These are phyloP conservation scores for Cladosporium phlei DNA, from an alignment of 2,329 filamentous ascomycete genomes.

Conservation along the genomic window DNA sequence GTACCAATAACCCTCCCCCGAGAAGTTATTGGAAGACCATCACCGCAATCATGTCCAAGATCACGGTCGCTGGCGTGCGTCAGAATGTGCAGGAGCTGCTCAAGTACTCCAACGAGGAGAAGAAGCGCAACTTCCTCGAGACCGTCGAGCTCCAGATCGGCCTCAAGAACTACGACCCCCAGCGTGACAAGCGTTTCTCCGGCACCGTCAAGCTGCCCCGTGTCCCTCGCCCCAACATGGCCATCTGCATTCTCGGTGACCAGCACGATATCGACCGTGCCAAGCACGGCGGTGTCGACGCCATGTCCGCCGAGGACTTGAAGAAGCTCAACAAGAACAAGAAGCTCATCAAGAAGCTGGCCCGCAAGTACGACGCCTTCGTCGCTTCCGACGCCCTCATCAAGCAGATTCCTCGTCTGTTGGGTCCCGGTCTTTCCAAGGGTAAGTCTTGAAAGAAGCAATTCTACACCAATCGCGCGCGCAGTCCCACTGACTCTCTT, in stretches of 20 bases:
- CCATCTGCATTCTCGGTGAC: conserved; percentile 83
- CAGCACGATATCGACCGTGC: conserved; percentile 99
- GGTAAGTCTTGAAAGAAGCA: conserved; percentile 49
- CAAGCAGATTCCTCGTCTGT: conserved; percentile 99
- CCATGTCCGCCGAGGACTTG: conserved; percentile 96
- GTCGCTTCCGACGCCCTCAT: conserved; percentile 94
- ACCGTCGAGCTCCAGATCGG: conserved; percentile 75
- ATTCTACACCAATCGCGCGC: neutral
- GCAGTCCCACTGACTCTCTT: conserved; percentile 28
- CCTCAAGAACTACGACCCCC: conserved; percentile 94
- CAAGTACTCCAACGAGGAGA: conserved; percentile 64
- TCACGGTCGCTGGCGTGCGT: conserved; percentile 88
- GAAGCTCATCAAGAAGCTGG: conserved; percentile 99
- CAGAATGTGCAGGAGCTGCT: conserved; percentile 89
- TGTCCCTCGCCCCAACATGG: conserved; percentile 87
- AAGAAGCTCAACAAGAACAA: conserved; percentile 99
- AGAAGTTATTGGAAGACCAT: conserved; percentile 45
- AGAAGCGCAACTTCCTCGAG: conserved; percentile 42
- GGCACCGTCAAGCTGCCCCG: conserved; percentile 94
- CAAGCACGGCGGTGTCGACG: conserved; percentile 97
- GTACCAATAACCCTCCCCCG: conserved; percentile 29
- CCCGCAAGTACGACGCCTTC: conserved; percentile 99
- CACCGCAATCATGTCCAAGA: conserved; percentile 66
- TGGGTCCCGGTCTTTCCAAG: conserved; percentile 97
- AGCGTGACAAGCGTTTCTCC: conserved; percentile 99